phyloP scores from a whole-genome alignment of 1,284 basidiomycete genomes.

The Fomes fomentarius region DNA sequence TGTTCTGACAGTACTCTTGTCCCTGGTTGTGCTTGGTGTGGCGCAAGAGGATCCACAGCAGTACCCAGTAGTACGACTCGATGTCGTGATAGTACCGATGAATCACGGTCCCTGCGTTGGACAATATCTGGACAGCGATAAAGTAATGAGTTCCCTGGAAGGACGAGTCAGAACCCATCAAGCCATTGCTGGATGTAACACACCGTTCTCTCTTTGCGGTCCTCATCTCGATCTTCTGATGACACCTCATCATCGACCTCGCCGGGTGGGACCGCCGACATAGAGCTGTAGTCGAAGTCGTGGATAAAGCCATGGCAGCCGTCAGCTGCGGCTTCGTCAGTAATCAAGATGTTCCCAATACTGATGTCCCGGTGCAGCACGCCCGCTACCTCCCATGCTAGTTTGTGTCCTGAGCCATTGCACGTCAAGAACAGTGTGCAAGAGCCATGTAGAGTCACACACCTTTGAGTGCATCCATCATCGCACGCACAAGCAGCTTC shows the following conservation, averaged over 20 bases:
- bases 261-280: neutral
- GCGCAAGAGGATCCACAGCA: constrained; percentile 7
- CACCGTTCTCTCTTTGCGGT: constrained; percentile 12
- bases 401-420: constrained; percentile 7
- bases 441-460: neutral
- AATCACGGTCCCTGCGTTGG: no score
- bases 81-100: neutral
- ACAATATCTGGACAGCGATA: constrained; percentile 12
- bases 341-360: constrained; percentile 18
- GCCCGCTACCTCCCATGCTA: neutral
- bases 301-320: constrained; percentile 10
- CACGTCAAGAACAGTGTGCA: no score
- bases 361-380: constrained; percentile 23
- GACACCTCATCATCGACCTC: neutral
- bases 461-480: constrained; percentile 19
- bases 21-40: neutral
- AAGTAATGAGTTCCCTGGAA: constrained; percentile 18
- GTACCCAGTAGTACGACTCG: constrained; percentile 2
- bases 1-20: neutral
- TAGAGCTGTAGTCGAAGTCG: constrained; percentile 20
- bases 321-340: neutral
- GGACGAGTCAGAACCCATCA: neutral
- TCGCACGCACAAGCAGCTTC: constrained; percentile 10
- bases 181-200: neutral
- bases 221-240: neutral